phyloP scores from a whole-genome alignment of 2,329 filamentous ascomycete genomes.

The Sporothrix variecibatus region DNA sequence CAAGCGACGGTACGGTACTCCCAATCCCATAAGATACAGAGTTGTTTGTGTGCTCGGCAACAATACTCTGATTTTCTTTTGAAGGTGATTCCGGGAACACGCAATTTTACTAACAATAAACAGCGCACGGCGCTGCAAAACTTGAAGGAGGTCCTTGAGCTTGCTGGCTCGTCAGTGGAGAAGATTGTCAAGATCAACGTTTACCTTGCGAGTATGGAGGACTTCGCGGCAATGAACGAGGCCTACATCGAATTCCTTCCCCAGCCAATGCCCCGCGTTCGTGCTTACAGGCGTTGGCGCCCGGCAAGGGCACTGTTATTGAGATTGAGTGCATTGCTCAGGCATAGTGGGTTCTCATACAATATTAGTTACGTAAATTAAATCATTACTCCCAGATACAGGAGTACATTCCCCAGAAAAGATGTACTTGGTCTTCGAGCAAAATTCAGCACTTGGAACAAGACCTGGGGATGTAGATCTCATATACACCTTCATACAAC shows the following conservation, averaged over 20 bases:
- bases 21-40: too few relatives aligned
- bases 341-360: constrained; percentile 38
- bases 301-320: constrained; percentile 81
- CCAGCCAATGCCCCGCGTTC: constrained; percentile 77
- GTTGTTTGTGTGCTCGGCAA: too few relatives aligned
- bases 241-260: constrained; percentile 62
- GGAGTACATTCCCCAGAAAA: neutral
- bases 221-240: constrained; percentile 62
- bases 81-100: too few relatives aligned
- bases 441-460: neutral
- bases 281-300: constrained; percentile 83
- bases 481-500: too few relatives aligned
- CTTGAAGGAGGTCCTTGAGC: constrained; percentile 59
- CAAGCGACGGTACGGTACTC: constrained; percentile 44
- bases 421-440: too few relatives aligned
- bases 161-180: constrained; percentile 59
- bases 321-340: constrained; percentile 88
- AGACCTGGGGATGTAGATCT: neutral
- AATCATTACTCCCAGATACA: neutral
- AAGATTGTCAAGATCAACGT: constrained; percentile 69
- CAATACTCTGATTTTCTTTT: too few relatives aligned
- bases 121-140: constrained; percentile 60
- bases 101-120: constrained; percentile 24
- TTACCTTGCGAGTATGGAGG: constrained; percentile 64
- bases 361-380: neutral